Conservation (phyloP, 345 rosid species). For the Barbarea vulgaris region DNA sequence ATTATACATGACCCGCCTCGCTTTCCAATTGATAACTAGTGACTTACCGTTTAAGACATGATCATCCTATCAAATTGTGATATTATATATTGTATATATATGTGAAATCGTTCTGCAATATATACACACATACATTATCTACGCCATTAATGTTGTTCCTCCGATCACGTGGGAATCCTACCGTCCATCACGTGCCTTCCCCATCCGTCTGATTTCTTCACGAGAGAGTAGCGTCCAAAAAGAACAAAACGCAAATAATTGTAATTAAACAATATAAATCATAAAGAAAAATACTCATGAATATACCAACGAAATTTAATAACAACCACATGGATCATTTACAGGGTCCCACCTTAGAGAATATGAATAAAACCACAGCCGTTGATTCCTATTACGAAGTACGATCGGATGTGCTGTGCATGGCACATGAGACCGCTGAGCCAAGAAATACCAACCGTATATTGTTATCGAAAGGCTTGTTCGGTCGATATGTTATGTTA, state of each 20-base stretch:
- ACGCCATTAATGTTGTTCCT: background rate
- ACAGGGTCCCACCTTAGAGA: background rate
- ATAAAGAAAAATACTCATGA: background rate
- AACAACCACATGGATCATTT: background rate
- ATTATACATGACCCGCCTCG: background rate
- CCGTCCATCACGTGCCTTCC: conserved; percentile 14
- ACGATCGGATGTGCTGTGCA: background rate
- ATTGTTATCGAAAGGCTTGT: background rate
- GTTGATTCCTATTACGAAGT: background rate
- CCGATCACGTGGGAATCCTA: conserved; percentile 24
- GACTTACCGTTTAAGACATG: background rate
- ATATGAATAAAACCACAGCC: background rate
- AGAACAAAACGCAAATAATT: conserved; percentile 7
- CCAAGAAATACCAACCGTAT: background rate
- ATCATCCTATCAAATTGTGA: background rate
- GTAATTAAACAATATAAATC: background rate
- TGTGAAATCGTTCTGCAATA: background rate
- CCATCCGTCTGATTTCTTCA: conserved; percentile 3
- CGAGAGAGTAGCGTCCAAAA: conserved; percentile 17
- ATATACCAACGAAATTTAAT: conserved; percentile 1
- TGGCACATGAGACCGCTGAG: background rate
- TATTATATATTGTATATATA: background rate
- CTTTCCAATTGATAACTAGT: background rate
- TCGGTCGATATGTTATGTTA: background rate
- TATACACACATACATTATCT: background rate